Evolutionary conservation across 768 basidiomycete genomes (phyloP).

Genomic region (Clitopilus hobsonii): DNA sequence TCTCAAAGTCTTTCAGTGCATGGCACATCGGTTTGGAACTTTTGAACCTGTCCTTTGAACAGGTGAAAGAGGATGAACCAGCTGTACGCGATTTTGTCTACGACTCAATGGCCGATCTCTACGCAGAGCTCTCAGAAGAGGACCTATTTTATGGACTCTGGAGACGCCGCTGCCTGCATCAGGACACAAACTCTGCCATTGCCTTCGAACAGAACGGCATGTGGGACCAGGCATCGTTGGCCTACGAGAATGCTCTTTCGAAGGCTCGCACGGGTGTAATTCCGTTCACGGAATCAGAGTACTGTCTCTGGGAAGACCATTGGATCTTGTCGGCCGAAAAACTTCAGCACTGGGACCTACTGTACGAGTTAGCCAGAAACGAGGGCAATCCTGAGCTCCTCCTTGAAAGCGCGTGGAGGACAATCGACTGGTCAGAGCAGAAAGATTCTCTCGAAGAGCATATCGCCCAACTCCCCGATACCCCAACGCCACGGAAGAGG

Average conservation of each 20-base stretch:
- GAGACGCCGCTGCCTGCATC: conserved; percentile 83
- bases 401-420: conserved; percentile 94
- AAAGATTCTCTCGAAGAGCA: conserved; percentile 75
- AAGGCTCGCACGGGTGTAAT: conserved; percentile 77
- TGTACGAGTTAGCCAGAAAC: conserved; percentile 83
- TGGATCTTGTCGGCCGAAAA: conserved; percentile 97
- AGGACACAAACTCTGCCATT: conserved; percentile 84
- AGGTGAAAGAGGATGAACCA: conserved; percentile 75
- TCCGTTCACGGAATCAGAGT: conserved; percentile 92
- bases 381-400: conserved; percentile 91
- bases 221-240: conserved; percentile 88
- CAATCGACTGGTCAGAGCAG: conserved; percentile 86
- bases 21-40: conserved; percentile 92
- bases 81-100: conserved; percentile 76
- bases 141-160: conserved; percentile 97
- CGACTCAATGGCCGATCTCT: conserved; percentile 91
- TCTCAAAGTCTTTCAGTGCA: conserved; percentile 93
- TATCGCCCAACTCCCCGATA: conserved; percentile 76
- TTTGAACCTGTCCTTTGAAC: conserved; percentile 74
- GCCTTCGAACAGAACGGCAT: conserved; percentile 95
- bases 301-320: conserved; percentile 98
- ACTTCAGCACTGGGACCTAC: conserved; percentile 94
- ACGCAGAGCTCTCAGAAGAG: conserved; percentile 93
- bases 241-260: conserved; percentile 88
- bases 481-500: conserved; percentile 89